phyloP scores from a whole-genome alignment of 129 eudicot genomes.

The Deinandra increscens region DNA sequence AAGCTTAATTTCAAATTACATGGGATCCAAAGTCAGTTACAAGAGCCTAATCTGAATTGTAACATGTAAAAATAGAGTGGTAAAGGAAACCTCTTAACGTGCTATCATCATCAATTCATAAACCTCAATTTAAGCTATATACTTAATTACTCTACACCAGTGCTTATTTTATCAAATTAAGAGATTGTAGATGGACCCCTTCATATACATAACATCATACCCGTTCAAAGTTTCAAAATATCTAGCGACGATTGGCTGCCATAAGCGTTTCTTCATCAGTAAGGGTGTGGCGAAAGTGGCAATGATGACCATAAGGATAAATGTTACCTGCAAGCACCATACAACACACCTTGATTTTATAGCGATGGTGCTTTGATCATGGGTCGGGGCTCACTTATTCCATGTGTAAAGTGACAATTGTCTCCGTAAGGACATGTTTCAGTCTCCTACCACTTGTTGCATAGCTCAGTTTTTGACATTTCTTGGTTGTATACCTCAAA shows the following conservation, averaged over 20 bases:
- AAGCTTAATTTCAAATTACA: slow-evolving; percentile 8
- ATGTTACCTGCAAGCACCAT: slow-evolving; percentile 68
- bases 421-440: slow-evolving; percentile 80
- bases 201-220: slow-evolving; percentile 32
- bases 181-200: slow-evolving; percentile 30
- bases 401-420: slow-evolving; percentile 82
- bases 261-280: slow-evolving; percentile 53
- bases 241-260: slow-evolving; percentile 30
- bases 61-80: slow-evolving; percentile 7
- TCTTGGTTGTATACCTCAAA: slow-evolving; percentile 84
- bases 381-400: slow-evolving; percentile 74
- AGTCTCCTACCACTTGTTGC: slow-evolving; percentile 93
- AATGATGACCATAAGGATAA: slow-evolving; percentile 94
- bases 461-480: slow-evolving; percentile 81
- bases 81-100: slow-evolving; percentile 7
- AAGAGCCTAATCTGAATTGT: slow-evolving; percentile 22
- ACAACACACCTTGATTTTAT: slow-evolving; percentile 86
- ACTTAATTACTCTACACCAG: slow-evolving; percentile 37
- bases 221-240: not conserved
- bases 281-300: slow-evolving; percentile 91
- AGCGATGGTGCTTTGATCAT: slow-evolving; percentile 93
- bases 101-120: slow-evolving; percentile 28
- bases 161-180: slow-evolving; percentile 36
- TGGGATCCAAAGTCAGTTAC: slow-evolving; percentile 19
- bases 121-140: slow-evolving; percentile 31